Conservation (phyloP, 2,329 filamentous ascomycete species). For the Penicillium sp. region DNA sequence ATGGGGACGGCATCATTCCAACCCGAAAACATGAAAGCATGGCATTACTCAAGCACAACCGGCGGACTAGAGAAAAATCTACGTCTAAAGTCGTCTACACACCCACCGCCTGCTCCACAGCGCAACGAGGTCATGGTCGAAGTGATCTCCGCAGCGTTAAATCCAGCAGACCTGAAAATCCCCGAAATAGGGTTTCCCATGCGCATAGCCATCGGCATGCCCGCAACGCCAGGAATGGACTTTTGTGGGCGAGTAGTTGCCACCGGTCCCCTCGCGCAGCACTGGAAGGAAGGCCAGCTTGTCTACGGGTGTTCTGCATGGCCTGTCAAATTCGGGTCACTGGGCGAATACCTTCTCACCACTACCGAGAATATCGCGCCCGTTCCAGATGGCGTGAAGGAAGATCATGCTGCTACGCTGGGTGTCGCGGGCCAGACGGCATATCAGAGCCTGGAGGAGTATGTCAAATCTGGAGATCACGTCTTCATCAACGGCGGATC, state of each 20-base stretch:
- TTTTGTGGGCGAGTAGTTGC: constrained; percentile 44
- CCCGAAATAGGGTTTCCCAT: constrained; percentile 47
- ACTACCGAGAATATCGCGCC: constrained; percentile 30
- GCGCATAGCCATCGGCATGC: constrained; percentile 36
- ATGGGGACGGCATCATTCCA: constrained; percentile 2
- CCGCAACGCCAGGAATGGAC: constrained; percentile 48
- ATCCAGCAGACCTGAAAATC: constrained; percentile 60
- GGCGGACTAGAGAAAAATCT: constrained; percentile 52
- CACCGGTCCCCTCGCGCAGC: constrained; percentile 25
- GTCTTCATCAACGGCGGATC: constrained; percentile 61
- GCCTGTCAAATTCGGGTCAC: constrained; percentile 37
- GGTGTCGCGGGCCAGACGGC: constrained; percentile 46
- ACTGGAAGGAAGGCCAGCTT: constrained; percentile 37
- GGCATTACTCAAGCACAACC: constrained; percentile 48
- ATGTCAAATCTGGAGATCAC: constrained; percentile 47
- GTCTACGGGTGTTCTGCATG: constrained; percentile 42
- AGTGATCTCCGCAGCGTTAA: constrained; percentile 51
- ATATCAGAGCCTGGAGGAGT: constrained; percentile 44
- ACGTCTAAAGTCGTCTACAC: constrained; percentile 39
- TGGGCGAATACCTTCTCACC: constrained; percentile 42
- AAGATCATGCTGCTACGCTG: constrained; percentile 40
- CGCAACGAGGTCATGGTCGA: constrained; percentile 50
- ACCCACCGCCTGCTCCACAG: constrained; percentile 37
- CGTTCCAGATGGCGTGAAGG: constrained; percentile 42
- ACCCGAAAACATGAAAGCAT: constrained; percentile 51